Evolutionary conservation across 2,329 filamentous ascomycete genomes (phyloP).

Genomic region (Blastomyces silverae): DNA sequence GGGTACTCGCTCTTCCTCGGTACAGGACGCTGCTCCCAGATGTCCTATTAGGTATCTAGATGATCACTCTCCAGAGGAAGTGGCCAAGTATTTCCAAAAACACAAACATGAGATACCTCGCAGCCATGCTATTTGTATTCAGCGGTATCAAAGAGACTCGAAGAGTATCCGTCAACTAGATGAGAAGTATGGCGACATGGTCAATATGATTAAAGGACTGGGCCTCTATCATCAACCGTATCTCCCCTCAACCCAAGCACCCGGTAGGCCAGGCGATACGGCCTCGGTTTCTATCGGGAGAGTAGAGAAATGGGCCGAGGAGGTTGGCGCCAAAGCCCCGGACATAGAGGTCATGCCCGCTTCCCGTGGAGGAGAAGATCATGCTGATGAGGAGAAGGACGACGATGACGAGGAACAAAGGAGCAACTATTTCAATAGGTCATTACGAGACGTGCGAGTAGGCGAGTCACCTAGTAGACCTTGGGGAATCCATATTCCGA

Average conservation of each 20-base stretch:
- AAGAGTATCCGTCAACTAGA: conserved; percentile 81
- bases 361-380: conserved; percentile 32
- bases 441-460: conserved; percentile 80
- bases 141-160: conserved; percentile 80
- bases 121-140: conserved; percentile 87
- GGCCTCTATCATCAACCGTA: conserved; percentile 82
- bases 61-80: conserved; percentile 85
- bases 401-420: conserved; percentile 52
- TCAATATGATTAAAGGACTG: conserved; percentile 89
- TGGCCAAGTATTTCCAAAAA: conserved; percentile 86
- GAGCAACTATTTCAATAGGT: conserved; percentile 70
- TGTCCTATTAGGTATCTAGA: conserved; percentile 92
- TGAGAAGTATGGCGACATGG: conserved; percentile 86
- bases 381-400: conserved; percentile 8
- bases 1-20: conserved; percentile 43
- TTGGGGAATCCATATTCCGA: conserved; percentile 82
- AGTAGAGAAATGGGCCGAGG: conserved; percentile 80
- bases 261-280: conserved; percentile 30
- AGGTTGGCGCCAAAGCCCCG: conserved; percentile 55
- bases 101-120: conserved; percentile 93
- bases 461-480: conserved; percentile 89
- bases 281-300: conserved; percentile 55
- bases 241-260: conserved; percentile 56
- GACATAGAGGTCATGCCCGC: conserved; percentile 29
- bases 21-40: conserved; percentile 51